Base-by-base conservation (phyloP, 2,329 filamentous ascomycete species). In the Polytolypa hystricis region DNA sequence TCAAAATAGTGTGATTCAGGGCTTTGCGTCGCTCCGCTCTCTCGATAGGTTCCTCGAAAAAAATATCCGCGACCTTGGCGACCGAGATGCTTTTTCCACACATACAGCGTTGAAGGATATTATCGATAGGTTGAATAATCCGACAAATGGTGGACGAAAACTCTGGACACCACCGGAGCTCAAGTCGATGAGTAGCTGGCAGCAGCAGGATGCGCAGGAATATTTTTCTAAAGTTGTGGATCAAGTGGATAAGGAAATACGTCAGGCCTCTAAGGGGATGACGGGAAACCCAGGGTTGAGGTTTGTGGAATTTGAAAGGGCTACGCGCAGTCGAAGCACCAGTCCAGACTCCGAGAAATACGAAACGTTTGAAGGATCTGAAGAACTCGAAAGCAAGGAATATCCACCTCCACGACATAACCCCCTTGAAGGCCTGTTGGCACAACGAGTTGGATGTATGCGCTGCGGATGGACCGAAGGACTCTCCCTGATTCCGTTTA, bases 141-240 rank as follows among this genome's bases (percentile, higher is more conserved):
- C 72, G 0, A 63, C 69, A 6, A 84, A 86, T 49, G 79, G 84
- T 42, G 84, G 84, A 5, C 72, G 70, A 49, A 80, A 79, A 14
- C 66, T 95, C 10, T 94, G 84, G 84, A 86, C 86, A 5, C 83
- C 84, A 0, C 65, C 73, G 1, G 75, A 81, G 37, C 65, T 95
- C 30, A 94, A 94, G 60, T 87, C 79, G 7, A 93, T 96, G 80
- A 89, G 81, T 58, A 94, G 84, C 19, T 93, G 83, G 75, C 83
- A 93, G 48, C 91, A 96, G 55, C 91, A 98, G 60, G 91, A 98
- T 61, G 91, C 91, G 4, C 91, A 96, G 55, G 91, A 98, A 58
- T 98, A 96, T 57, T 95, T 84, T 51, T 89, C 85, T 11, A 93
- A 89, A 51, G 70, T 98, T 10, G 60, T 95, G 32, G 85, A 89